Evolutionary conservation across 306 rosid species (phyloP).

Genomic region (Cicer bijugum): DNA sequence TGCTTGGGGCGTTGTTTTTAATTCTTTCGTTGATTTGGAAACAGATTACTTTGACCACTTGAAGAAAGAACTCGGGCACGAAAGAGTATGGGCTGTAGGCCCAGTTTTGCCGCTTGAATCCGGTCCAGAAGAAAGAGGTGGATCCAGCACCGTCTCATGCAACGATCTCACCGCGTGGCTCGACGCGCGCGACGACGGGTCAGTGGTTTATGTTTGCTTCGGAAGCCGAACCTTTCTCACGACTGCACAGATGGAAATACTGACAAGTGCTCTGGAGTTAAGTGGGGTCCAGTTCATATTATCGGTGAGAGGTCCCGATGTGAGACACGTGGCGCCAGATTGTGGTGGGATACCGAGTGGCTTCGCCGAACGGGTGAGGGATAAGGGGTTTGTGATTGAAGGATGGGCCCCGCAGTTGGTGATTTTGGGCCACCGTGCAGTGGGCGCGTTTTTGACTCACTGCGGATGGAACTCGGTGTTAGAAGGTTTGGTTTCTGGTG

Average conservation of each 20-base stretch:
- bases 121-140: slow-evolving; percentile 41
- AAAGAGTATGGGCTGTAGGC: slow-evolving; percentile 58
- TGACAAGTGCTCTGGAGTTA: slow-evolving; percentile 38
- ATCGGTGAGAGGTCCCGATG: neutral
- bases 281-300: slow-evolving; percentile 51
- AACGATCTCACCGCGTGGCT: slow-evolving; percentile 47
- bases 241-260: slow-evolving; percentile 43
- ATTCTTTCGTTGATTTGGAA: slow-evolving; percentile 51
- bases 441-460: slow-evolving; percentile 60
- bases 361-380: slow-evolving; percentile 40
- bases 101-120: slow-evolving; percentile 42
- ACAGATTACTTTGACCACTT: slow-evolving; percentile 43
- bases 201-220: slow-evolving; percentile 56
- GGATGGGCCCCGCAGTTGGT: slow-evolving; percentile 65
- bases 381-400: slow-evolving; percentile 40
- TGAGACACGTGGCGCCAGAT: slow-evolving; percentile 29
- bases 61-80: slow-evolving; percentile 41
- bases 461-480: slow-evolving; percentile 66
- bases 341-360: slow-evolving; percentile 11
- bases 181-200: slow-evolving; percentile 5
- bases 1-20: slow-evolving; percentile 54
- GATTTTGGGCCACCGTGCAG: slow-evolving; percentile 49
- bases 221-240: slow-evolving; percentile 54
- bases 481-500: slow-evolving; percentile 53
- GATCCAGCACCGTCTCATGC: slow-evolving; percentile 39